Conservation (phyloP, 768 basidiomycete species). For the Suillus placidus region DNA sequence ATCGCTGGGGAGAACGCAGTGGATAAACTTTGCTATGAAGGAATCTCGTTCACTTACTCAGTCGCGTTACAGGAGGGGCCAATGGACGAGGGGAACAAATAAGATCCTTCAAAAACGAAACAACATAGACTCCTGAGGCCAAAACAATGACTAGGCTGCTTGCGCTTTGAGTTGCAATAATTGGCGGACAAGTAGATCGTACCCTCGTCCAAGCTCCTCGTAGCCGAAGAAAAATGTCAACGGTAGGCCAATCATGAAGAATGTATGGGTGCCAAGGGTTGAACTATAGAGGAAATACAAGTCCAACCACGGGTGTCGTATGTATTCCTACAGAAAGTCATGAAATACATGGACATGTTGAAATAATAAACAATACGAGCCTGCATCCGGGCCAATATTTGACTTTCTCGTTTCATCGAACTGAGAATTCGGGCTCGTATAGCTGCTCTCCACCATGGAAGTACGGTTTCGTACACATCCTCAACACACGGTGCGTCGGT, state of each 20-base stretch:
- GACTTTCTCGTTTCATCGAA: conserved; percentile 60
- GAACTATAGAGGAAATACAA: conserved; percentile 84
- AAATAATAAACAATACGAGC: conserved; percentile 38
- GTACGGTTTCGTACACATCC: conserved; percentile 66
- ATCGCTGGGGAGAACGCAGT: conserved; percentile 50
- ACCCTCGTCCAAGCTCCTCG: conserved; percentile 73
- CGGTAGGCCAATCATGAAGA: conserved; percentile 91
- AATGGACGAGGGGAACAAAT: conserved; percentile 90
- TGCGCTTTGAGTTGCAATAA: conserved; percentile 18
- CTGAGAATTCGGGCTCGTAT: conserved; percentile 57
- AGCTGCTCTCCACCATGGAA: conserved; percentile 67
- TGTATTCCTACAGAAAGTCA: conserved; percentile 40
- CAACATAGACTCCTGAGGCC: conserved; percentile 81
- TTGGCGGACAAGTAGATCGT: conserved; percentile 9
- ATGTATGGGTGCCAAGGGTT: conserved; percentile 82
- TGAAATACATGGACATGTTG: conserved; percentile 13
- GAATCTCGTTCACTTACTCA: conserved; percentile 56
- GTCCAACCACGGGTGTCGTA: conserved; percentile 72
- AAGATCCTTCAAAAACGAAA: conserved; percentile 87
- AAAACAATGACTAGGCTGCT: conserved; percentile 68
- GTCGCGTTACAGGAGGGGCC: conserved; percentile 86
- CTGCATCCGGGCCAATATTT: conserved; percentile 68
- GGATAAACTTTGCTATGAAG: not conserved
- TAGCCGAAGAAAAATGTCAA: conserved; percentile 89
- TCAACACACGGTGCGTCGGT: conserved; percentile 1